Evolutionary conservation across 177 flowering plant species (phyloP), one percentile per base, ranked within the genome.

Genomic region (Telopea speciosissima): DNA sequence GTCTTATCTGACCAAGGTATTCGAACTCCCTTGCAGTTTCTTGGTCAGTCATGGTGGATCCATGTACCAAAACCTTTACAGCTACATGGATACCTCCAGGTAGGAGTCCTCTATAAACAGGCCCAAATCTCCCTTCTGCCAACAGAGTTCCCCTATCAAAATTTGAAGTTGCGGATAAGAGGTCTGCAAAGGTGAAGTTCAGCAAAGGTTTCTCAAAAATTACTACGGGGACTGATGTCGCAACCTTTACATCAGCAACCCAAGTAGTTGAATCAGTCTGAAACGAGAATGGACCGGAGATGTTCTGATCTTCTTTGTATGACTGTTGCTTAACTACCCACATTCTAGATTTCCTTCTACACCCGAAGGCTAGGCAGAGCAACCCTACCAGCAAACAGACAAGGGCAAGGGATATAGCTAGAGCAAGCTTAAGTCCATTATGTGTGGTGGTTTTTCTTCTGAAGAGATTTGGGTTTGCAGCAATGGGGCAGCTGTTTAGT

Each of bases 11-110:
- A 40, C 97, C 98, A 25, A 93, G 89, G 69, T 75, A 77, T 79
- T 90, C 96, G 17, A 93, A 87, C 78, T 86, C 97, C 68, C 76
- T 84, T 21, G 92, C 97, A 73, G 89, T 94, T 77, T 91, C 97
- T 68, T 85, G 83, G 72, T 91, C 97, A 24, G 88, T 87, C 79
- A 91, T 76, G 59, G 95, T 86, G 2, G 96, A 91, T 3, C 89
- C 93, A 72, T 88, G 82, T 45, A 89, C 89, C 79, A 91, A 77
- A 42, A 91, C 98, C 76, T 93, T 93, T 0, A 90, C 88, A 21
- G 98, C 98, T 25, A 93, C 93, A 77, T 91, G 97, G 68, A 89
- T 75, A 63, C 91, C 98, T 24, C 96, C 96, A 1, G 91, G 90
- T 31, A 93, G 78, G 31, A 88, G 80, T 54, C 97, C 96, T 77